A percentile compares a stretch with the other conserved stretches of the same genome.
Conservation (phyloP, 345 rosid genomes). For the Salix koriyanagi region DNA sequence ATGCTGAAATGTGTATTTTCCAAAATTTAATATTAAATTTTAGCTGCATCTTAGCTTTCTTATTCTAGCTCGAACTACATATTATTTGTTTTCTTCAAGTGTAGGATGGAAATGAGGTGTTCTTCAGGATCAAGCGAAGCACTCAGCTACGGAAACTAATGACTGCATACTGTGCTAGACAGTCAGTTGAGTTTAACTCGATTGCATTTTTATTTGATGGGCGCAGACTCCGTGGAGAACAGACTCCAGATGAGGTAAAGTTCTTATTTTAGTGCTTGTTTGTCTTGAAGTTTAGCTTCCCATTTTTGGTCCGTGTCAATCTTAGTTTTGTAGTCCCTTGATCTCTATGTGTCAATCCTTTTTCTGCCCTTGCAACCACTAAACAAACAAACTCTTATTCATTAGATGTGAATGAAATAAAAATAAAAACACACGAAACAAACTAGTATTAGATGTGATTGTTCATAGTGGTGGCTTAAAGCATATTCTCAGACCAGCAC, state of each 20-base stretch:
- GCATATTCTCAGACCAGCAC: no score
- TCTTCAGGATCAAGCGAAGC: slow-evolving; percentile 34
- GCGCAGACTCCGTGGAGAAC: slow-evolving; percentile 27
- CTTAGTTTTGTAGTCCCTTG: no score
- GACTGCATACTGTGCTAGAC: slow-evolving; percentile 30
- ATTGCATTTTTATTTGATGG: slow-evolving; percentile 35
- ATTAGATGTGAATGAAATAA: no score
- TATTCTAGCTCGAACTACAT: background rate
- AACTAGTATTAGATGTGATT: no score
- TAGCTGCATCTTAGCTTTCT: no score
- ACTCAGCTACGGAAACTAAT: slow-evolving; percentile 30
- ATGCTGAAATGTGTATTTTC: no score
- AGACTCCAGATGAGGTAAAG: slow-evolving; percentile 29
- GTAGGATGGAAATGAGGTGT: slow-evolving; percentile 33
- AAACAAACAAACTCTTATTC: no score
- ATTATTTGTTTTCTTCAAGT: background rate
- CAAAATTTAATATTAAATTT: background rate
- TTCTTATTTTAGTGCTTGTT: background rate
- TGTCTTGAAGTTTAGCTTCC: background rate
- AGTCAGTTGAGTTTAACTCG: slow-evolving; percentile 30
- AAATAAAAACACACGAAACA: no score
- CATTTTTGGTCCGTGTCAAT: background rate
- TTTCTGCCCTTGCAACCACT: no score
- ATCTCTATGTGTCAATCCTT: no score
- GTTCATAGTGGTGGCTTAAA: no score